phyloP scores from a whole-genome alignment of 768 basidiomycete species.

The Lepiota brunneoincarnata region DNA sequence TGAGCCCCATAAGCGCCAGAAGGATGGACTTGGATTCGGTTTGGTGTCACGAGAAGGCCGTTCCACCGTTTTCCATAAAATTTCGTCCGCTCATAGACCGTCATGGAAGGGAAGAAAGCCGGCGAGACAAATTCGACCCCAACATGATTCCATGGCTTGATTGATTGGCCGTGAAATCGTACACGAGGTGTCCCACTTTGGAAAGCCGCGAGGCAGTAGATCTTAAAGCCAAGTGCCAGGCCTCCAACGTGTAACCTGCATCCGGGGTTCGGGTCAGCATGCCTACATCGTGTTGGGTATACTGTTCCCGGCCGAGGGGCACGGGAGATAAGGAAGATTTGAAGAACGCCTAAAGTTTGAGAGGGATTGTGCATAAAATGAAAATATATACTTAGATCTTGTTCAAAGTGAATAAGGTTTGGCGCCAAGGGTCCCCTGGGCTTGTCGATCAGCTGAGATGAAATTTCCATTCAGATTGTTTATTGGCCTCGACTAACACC shows the following conservation, averaged over 20 bases:
- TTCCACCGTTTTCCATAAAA: constrained; percentile 24
- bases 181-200: constrained; percentile 48
- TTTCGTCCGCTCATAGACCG: constrained; percentile 9
- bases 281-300: constrained; percentile 60
- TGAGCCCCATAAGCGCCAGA: constrained; percentile 39
- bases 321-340: constrained; percentile 48
- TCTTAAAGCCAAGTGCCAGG: constrained; percentile 43
- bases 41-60: constrained; percentile 30
- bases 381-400: constrained; percentile 12
- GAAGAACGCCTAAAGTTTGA: constrained; percentile 16
- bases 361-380: constrained; percentile 1
- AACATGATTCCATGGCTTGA: constrained; percentile 24
- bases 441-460: constrained; percentile 19
- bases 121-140: constrained; percentile 10
- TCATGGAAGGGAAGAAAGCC: constrained; percentile 10
- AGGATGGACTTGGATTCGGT: constrained; percentile 6
- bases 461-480: constrained; percentile 34
- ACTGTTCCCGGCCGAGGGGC: constrained; percentile 56
- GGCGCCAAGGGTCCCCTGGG: constrained; percentile 18
- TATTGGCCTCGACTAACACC: constrained; percentile 38
- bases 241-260: constrained; percentile 61
- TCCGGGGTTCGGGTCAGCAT: constrained; percentile 69
- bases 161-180: constrained; percentile 28
- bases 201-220: constrained; percentile 53
- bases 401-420: constrained; percentile 15